Conservation (phyloP, 2,329 filamentous ascomycete genomes). For the Trichoderma cornu-damae region DNA sequence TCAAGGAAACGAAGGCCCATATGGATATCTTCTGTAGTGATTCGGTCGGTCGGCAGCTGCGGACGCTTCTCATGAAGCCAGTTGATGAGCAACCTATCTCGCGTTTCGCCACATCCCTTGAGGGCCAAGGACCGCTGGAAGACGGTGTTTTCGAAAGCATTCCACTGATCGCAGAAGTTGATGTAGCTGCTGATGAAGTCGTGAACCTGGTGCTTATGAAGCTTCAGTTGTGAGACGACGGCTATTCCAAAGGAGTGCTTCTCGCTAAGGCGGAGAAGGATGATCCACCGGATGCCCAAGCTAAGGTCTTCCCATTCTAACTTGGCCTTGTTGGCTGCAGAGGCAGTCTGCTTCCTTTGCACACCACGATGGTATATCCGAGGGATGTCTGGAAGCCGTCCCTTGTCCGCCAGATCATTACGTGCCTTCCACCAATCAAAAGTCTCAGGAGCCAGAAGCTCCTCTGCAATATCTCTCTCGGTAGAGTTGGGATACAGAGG, state of each 20-base stretch:
- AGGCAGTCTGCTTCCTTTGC: background rate
- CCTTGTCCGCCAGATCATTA: background rate
- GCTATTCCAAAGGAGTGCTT: background rate
- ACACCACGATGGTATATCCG: background rate
- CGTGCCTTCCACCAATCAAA: background rate
- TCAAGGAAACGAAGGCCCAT: conserved; percentile 1
- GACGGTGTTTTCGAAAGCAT: background rate
- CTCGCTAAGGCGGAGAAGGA: background rate
- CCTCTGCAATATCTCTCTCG: background rate
- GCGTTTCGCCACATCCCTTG: background rate
- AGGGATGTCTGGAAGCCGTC: background rate
- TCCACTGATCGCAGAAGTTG: conserved; percentile 4
- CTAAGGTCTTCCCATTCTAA: conserved; percentile 3
- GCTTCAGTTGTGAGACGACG: background rate
- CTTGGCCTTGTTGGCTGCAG: background rate
- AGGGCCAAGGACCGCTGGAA: background rate
- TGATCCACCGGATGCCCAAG: conserved; percentile 2
- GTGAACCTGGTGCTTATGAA: background rate
- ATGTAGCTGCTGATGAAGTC: conserved; percentile 1
- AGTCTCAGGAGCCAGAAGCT: background rate
- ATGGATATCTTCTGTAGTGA: background rate
- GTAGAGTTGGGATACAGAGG: background rate
- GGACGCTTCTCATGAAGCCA: conserved; percentile 9
- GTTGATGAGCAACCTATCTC: background rate
- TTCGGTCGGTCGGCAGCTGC: background rate